Evolutionary conservation across 2,329 filamentous ascomycete species (phyloP).

Genomic region (Lizonia empirigonia): DNA sequence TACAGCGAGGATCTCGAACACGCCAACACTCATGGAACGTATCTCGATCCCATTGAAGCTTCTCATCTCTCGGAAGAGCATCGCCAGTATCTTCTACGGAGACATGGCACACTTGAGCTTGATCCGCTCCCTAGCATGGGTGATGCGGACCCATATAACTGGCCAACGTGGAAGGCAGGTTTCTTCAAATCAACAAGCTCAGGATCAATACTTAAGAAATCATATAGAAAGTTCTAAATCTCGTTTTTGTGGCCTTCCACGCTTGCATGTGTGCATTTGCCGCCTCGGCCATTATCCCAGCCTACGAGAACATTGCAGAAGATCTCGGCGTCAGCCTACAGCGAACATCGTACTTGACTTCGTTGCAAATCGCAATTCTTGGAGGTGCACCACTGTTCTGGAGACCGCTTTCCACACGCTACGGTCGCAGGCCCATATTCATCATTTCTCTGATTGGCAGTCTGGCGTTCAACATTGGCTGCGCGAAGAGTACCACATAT

Average conservation of each 20-base stretch:
- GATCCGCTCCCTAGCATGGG: constrained; percentile 59
- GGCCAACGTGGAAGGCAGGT: constrained; percentile 57
- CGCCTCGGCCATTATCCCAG: constrained; percentile 60
- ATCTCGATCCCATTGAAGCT: constrained; percentile 32
- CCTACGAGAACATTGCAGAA: constrained; percentile 59
- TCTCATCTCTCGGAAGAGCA: constrained; percentile 52
- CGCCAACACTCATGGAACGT: constrained; percentile 35
- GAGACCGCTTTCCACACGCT: constrained; percentile 61
- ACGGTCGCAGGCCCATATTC: constrained; percentile 61
- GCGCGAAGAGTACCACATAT: constrained; percentile 57
- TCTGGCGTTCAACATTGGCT: constrained; percentile 59
- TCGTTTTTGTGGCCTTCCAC: constrained; percentile 62
- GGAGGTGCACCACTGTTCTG: constrained; percentile 62
- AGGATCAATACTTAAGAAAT: constrained; percentile 1
- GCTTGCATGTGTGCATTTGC: constrained; percentile 64
- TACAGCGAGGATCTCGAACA: constrained; percentile 34
- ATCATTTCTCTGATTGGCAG: constrained; percentile 57
- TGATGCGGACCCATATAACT: constrained; percentile 62
- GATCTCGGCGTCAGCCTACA: constrained; percentile 59
- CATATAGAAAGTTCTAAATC: constrained; percentile 58
- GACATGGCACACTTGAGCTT: constrained; percentile 61
- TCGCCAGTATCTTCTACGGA: constrained; percentile 57
- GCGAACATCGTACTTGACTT: constrained; percentile 59
- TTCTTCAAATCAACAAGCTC: neutral
- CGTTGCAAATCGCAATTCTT: constrained; percentile 61